Evolutionary conservation across 768 basidiomycete species (phyloP).

Genomic region (Macrolepiota dolichaula): DNA sequence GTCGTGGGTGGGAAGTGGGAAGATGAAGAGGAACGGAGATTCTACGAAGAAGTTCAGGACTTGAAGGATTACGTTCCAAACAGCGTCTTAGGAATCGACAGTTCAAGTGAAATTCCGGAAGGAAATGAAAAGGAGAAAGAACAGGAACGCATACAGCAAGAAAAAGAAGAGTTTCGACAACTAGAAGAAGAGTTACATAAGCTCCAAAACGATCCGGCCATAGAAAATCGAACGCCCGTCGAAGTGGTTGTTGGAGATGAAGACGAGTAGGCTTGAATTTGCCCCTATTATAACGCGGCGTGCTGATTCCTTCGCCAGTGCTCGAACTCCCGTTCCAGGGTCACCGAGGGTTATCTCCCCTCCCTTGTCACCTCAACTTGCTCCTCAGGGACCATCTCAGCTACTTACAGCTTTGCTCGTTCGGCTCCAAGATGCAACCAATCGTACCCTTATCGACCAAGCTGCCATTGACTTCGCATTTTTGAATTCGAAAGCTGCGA

Average conservation of each 20-base stretch:
- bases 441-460: slow-evolving; percentile 85
- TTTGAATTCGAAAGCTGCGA: slow-evolving; percentile 93
- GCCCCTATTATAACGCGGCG: neutral
- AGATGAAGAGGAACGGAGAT: slow-evolving; percentile 93
- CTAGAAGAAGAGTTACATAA: slow-evolving; percentile 77
- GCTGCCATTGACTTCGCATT: slow-evolving; percentile 95
- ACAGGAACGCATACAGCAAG: slow-evolving; percentile 45
- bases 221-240: slow-evolving; percentile 13
- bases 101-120: slow-evolving; percentile 32
- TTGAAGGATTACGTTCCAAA: slow-evolving; percentile 89
- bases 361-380: slow-evolving; percentile 63
- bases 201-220: slow-evolving; percentile 37
- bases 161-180: slow-evolving; percentile 69
- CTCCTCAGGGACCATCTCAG: slow-evolving; percentile 90
- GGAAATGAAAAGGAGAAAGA: slow-evolving; percentile 52
- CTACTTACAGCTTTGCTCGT: slow-evolving; percentile 87
- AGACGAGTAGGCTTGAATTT: slow-evolving; percentile 36
- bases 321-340: slow-evolving; percentile 62
- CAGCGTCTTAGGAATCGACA: slow-evolving; percentile 77
- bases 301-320: slow-evolving; percentile 27
- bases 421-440: slow-evolving; percentile 92
- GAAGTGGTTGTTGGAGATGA: slow-evolving; percentile 32
- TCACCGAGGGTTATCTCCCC: slow-evolving; percentile 64
- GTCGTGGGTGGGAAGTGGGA: slow-evolving; percentile 87
- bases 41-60: slow-evolving; percentile 92